Base-by-base conservation (phyloP, 345 rosid genomes). In the Moricandia arvensis region DNA sequence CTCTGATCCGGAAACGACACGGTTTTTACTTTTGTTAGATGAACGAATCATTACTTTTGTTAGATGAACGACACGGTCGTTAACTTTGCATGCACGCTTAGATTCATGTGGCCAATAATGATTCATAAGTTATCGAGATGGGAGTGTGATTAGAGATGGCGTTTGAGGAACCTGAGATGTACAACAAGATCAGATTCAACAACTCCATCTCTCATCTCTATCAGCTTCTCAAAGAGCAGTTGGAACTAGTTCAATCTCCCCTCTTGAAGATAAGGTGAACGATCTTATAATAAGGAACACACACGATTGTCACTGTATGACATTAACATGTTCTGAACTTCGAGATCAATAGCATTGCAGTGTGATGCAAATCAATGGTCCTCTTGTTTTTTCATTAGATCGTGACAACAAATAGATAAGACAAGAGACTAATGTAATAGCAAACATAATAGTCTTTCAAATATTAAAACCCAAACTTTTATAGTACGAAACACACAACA, bases 201-300 rank as follows among this genome's bases (percentile, higher is more conserved):
- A n/a, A 8, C 11, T 66, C 75, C 16, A 13, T 30, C 6, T 37
- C 75, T 54, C 57, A 63, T 63, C 54, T 67, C 1, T 67, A 12
- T 67, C 67, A 59, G 13, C 34, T 75, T 75, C 60, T 68, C 12
- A 45, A 41, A 1, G 68, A 75, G 47, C 69, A 69, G 17, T 69
- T 63, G 75, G 59, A 45, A 43, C 43, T 43, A 11, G 51, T 43
- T 43, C 16, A 37, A 0, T 31, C 21, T 66, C 72, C 26, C 31
- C 78, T 18, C 79, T 41, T 43, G 49, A 43, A 5, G 49, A 43
- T 43, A 43, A 12, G 15, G 49, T 43, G 51, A 43, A 43, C 43
- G 43, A 37, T 4, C 1, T 4, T 3, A 6, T 34, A 4, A 10
- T 41, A 0, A 11, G 4, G n/a, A 41, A 41, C 29, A 27, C n/a